These are phyloP conservation scores for Lagenidium giganteum DNA, from an alignment of 352 stramenopile genomes.

Conservation along the genomic window DNA sequence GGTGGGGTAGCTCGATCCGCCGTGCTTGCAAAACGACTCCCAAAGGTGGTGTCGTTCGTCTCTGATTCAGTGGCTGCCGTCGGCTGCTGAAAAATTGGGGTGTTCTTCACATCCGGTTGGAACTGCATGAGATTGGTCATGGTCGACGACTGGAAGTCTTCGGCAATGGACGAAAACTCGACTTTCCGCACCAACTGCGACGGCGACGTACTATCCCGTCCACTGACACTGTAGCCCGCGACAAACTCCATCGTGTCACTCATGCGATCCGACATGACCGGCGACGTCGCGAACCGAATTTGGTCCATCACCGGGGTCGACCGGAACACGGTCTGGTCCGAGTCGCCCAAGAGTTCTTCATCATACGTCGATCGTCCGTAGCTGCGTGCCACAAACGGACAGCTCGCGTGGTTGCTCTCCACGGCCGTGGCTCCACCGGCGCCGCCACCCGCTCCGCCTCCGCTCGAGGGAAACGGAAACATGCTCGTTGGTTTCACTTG, in stretches of 20 bases:
- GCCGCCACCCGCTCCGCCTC: background rate
- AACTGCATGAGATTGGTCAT: constrained; percentile 20
- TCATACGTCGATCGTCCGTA: constrained; percentile 37
- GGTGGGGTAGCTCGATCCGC: constrained; percentile 19
- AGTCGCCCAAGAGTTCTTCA: constrained; percentile 45
- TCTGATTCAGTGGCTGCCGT: constrained; percentile 14
- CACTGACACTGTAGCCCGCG: constrained; percentile 14
- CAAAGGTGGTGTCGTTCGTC: background rate
- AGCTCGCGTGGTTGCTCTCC: constrained; percentile 8
- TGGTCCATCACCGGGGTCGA: constrained; percentile 38
- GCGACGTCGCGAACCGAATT: constrained; percentile 10
- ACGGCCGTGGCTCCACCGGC: constrained; percentile 10
- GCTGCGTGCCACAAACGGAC: constrained; percentile 45
- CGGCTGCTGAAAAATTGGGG: constrained; percentile 11
- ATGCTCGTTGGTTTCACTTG: constrained; percentile 2
- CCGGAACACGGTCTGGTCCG: constrained; percentile 34
- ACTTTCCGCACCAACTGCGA: constrained; percentile 24
- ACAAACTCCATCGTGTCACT: constrained; percentile 24
- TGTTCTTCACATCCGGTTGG: constrained; percentile 2
- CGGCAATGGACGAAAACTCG: constrained; percentile 58
- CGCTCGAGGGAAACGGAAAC: constrained; percentile 11
- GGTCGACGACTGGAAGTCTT: constrained; percentile 38
- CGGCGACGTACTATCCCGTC: constrained; percentile 11
- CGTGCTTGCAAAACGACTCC: constrained; percentile 15
- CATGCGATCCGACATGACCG: constrained; percentile 2